Conservation (phyloP, 768 basidiomycete genomes). For the Termitomyces sp. region DNA sequence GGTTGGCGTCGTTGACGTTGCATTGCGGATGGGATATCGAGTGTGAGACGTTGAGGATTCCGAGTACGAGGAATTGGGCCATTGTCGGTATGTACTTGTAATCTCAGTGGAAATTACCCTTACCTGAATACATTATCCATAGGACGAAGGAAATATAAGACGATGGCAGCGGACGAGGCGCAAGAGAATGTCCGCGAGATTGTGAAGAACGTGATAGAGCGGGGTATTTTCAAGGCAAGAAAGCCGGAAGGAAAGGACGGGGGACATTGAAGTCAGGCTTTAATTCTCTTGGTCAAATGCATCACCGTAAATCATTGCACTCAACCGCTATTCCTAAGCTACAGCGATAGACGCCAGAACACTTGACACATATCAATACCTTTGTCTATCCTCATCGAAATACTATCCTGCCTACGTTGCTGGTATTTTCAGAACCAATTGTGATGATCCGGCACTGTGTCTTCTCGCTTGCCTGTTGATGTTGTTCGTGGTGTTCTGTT, state of each 20-base stretch:
- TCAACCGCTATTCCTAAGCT: background rate
- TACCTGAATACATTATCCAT: background rate
- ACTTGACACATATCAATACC: background rate
- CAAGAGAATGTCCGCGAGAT: constrained; percentile 48
- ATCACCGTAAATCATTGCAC: background rate
- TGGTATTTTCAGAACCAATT: too few species aligned
- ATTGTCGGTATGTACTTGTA: constrained; percentile 63
- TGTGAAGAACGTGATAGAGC: constrained; percentile 48
- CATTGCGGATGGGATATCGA: constrained; percentile 87
- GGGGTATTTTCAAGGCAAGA: constrained; percentile 72
- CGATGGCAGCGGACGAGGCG: constrained; percentile 25
- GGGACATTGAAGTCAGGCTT: constrained; percentile 9
- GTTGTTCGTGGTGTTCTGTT: too few species aligned
- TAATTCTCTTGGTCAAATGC: background rate
- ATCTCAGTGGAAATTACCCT: background rate
- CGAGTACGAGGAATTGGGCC: constrained; percentile 92
- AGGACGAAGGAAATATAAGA: constrained; percentile 28
- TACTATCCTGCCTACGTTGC: too few species aligned
- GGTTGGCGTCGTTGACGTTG: constrained; percentile 71
- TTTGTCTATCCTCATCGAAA: too few species aligned
- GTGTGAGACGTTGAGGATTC: constrained; percentile 83
- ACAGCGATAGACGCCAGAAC: background rate
- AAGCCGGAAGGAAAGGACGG: constrained; percentile 64
- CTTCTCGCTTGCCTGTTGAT: too few species aligned
- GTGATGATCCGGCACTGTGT: too few species aligned